Percentiles rank a stretch among this genome's conserved stretches.
These are phyloP conservation scores for Mimosa bimucronata DNA, from an alignment of 306 rosid species.

Conservation along the genomic window DNA sequence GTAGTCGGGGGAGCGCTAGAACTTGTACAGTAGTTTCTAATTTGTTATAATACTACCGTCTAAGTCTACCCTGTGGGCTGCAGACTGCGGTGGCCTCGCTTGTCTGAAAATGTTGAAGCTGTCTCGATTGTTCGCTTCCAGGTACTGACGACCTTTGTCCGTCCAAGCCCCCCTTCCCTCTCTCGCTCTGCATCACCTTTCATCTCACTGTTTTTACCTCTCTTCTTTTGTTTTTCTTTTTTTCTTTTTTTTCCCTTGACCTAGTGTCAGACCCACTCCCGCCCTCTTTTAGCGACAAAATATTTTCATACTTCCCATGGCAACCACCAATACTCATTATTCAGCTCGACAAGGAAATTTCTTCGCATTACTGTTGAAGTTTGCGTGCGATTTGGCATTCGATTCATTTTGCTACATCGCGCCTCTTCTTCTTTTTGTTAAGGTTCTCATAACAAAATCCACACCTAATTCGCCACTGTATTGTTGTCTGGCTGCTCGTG, in stretches of 20 bases:
- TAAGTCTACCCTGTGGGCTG: neutral
- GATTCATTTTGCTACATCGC: neutral
- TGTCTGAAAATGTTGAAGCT: conserved; percentile 53
- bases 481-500: neutral
- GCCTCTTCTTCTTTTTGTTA: neutral
- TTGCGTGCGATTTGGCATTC: neutral
- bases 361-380: neutral
- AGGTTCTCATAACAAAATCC: neutral
- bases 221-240: neutral
- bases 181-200: neutral
- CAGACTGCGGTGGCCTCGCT: neutral
- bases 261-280: neutral
- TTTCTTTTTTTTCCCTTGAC: neutral
- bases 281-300: neutral
- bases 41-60: too few relatives aligned
- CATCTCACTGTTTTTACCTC: neutral
- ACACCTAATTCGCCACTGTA: neutral
- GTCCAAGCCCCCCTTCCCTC: neutral
- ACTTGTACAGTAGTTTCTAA: too few relatives aligned
- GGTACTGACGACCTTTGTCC: conserved; percentile 41
- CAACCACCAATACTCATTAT: too few relatives aligned
- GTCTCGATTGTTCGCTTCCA: conserved; percentile 46
- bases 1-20: too few relatives aligned
- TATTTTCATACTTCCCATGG: neutral
- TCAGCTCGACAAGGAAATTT: neutral